Evolutionary conservation across 441 rosid species (phyloP).

Genomic region (Flueggea neowawraea): DNA sequence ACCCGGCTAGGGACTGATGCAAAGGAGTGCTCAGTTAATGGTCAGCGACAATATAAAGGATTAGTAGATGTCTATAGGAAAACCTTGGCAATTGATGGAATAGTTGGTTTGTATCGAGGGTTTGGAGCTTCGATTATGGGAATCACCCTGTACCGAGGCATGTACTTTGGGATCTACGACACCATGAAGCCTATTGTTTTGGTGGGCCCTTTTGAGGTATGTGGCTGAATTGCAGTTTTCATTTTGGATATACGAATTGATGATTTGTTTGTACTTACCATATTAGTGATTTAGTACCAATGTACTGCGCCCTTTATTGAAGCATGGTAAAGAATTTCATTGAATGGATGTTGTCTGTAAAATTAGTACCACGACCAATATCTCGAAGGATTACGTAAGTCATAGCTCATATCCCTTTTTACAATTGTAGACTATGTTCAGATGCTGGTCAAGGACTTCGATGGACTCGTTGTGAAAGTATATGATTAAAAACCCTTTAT

Average conservation of each 20-base stretch:
- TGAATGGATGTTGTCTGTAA: no score
- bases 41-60: constrained; percentile 73
- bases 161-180: constrained; percentile 94
- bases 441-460: no score
- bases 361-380: no score
- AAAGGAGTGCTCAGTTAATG: constrained; percentile 40
- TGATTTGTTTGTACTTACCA: background rate
- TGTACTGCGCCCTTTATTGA: background rate
- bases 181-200: constrained; percentile 79
- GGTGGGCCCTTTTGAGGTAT: constrained; percentile 86
- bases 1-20: constrained; percentile 82
- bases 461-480: no score
- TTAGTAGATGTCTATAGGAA: constrained; percentile 74
- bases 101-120: constrained; percentile 77
- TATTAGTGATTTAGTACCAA: no score
- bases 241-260: background rate
- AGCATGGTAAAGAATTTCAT: constrained; percentile 1
- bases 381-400: no score
- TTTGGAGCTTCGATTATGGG: constrained; percentile 89
- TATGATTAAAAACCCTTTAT: no score
- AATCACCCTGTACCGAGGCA: constrained; percentile 83
- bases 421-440: no score
- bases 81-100: constrained; percentile 70
- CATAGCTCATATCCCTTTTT: no score
- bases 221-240: constrained; percentile 4